phyloP scores from a whole-genome alignment of 2,329 filamentous ascomycete species.

The Epichloe elymi region DNA sequence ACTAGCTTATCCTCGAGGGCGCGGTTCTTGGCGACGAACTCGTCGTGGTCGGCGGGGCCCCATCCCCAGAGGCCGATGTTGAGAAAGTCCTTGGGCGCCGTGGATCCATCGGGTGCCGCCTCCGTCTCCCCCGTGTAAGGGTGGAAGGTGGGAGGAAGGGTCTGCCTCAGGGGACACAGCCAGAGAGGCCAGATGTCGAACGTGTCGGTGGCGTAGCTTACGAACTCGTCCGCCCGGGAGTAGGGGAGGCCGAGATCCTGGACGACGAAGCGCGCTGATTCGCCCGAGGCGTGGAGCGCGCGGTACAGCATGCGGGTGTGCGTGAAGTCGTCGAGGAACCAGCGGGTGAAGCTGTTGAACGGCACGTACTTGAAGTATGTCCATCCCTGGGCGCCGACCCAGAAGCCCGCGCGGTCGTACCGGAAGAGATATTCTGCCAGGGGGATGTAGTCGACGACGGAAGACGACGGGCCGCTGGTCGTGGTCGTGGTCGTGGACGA shows the following conservation, averaged over 20 bases:
- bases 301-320: conserved; percentile 65
- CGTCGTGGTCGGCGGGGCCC: conserved; percentile 40
- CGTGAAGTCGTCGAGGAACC: conserved; percentile 58
- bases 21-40: conserved; percentile 59
- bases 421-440: conserved; percentile 63
- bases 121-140: conserved; percentile 31
- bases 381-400: conserved; percentile 55
- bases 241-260: conserved; percentile 53
- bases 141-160: conserved; percentile 39
- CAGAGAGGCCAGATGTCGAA: conserved; percentile 47
- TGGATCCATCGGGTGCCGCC: conserved; percentile 7
- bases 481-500: background rate
- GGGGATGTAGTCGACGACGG: conserved; percentile 43
- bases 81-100: conserved; percentile 29
- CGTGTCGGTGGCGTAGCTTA: conserved; percentile 38
- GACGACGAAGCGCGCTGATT: conserved; percentile 51
- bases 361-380: conserved; percentile 52
- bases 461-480: conserved; percentile 12
- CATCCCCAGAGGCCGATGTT: conserved; percentile 71
- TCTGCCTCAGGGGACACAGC: conserved; percentile 42
- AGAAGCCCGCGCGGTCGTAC: conserved; percentile 65
- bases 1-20: conserved; percentile 56
- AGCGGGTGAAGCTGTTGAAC: conserved; percentile 52
- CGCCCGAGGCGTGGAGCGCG: conserved; percentile 54
- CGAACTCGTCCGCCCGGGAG: conserved; percentile 34